Evolutionary conservation across 2,329 filamentous ascomycete species (phyloP).

Genomic region (Aspergillus piperis): DNA sequence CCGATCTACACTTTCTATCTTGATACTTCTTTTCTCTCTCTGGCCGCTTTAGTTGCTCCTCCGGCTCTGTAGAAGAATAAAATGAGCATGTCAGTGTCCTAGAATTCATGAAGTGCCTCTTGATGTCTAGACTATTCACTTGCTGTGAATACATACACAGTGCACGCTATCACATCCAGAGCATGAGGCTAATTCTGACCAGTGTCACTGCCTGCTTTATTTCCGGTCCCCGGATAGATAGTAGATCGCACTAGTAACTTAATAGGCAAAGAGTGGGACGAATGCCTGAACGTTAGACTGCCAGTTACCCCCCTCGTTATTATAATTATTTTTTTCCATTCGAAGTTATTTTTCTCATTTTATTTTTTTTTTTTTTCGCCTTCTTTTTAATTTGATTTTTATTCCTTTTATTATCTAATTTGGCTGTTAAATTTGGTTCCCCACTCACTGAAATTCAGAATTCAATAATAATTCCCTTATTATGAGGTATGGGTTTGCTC

Average conservation of each 20-base stretch:
- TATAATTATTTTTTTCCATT: neutral
- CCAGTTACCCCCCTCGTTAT: neutral
- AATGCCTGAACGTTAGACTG: constrained; percentile 6
- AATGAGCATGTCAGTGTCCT: neutral
- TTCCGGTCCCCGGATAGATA: neutral
- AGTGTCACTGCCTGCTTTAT: neutral
- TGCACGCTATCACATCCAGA: neutral
- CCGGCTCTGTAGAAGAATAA: neutral
- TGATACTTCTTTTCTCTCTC: neutral
- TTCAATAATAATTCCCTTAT: neutral
- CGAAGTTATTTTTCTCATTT: neutral
- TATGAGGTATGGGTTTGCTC: neutral
- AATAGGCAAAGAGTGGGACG: constrained; percentile 1
- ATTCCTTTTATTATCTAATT: neutral
- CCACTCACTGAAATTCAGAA: neutral
- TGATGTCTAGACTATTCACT: neutral
- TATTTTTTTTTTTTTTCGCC: too few species aligned
- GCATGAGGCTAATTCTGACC: neutral
- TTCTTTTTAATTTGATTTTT: neutral
- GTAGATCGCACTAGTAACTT: constrained; percentile 7
- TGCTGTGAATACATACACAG: neutral
- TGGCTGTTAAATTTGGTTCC: neutral
- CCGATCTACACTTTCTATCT: neutral
- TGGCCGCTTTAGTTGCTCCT: neutral
- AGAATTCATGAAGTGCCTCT: neutral